Evolutionary conservation across 306 rosid genomes (phyloP), one percentile per base, ranked within the genome.

Genomic region (Canavalia gladiata): DNA sequence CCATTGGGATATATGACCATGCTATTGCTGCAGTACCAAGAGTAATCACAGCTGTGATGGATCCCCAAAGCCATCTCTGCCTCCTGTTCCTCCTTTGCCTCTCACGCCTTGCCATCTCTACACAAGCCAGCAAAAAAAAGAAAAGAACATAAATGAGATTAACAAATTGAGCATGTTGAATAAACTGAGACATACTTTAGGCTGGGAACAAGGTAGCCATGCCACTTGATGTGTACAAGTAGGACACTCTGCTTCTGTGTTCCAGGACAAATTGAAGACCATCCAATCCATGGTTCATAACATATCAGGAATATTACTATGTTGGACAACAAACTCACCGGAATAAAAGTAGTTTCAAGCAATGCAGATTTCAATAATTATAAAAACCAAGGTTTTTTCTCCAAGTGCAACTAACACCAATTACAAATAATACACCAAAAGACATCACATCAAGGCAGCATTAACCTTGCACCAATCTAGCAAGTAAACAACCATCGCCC

Each of bases 1-100:
- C 91, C 0, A 85, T 76, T 31, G 97, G 98, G 10, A 88, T 84
- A 85, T 87, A 92, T 4, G 98, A 91, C 88, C 91, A 92, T 10
- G 92, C 95, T 80, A 96, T 76, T 71, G 94, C 92, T 25, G 90
- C 91, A 18, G 90, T 87, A 59, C 97, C 87, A 25, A 96, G 87
- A 1, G 86, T 83, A 43, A 92, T 85, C 5, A 88, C 91, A 56
- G 97, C 73, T 30, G 94, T 90, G 37, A 93, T 84, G 18, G 92
- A 89, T 31, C 97, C 97, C 99, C 99, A 93, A 35, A 96, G 72
- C 99, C 99, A 96, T 79, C 87, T 93, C 30, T 92, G 98, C 88
- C 87, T 88, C 81, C 82, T 87, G 33, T 83, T 89, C 80, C 74
- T 93, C 49, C 86, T 83, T 74, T 89, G 91, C 84, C 99, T 91